Base-by-base conservation (phyloP, 768 basidiomycete species). In the Rhizopogon vinicolor region DNA sequence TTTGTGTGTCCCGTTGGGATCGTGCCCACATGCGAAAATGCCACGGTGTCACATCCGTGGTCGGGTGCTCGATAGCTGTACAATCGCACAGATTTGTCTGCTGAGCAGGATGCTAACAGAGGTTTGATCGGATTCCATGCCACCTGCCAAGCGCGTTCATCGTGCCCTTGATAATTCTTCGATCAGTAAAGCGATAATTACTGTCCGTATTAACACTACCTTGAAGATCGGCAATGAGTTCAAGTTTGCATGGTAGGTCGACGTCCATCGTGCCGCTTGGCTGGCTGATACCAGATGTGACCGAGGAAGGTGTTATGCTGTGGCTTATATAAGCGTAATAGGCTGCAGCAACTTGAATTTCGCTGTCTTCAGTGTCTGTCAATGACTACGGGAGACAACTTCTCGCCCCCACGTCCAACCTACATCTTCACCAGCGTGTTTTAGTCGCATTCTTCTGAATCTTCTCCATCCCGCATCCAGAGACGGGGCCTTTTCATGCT, bases 41-140 rank as follows among this genome's bases (percentile, higher is more conserved):
- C 71, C 1, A 44, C 28, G 55, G 57, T 49, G 68, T 53, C 64
- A 14, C 19, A 16, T 37, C 46, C 46, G 19, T 49, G 33, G 51
- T 61, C 56, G 51, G 69, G 60, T 6, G 66, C 48, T 28, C 65
- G 61, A 74, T 95, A 98, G 25, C 75, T 75, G 68, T 92, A 98
- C 45, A 98, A 72, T 41, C 93, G 81, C 53, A 98, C 87, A 2
- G 91, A 84, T 71, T 93, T 97, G 73, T 99, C 97, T 6, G 90
- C 85, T 5, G 96, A 98, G 68, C 95, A 99, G 5, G 94, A 94
- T 0, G 96, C 93, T 13, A 99, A 74, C 18, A 95, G 65, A 0
- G 90, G 83, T 53, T 87, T 83, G 3, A 76, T 72, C 0, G 93
- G 91, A 68, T 96, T 96, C 91, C 93, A 98, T 5, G 91, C 83